These are phyloP conservation scores for Ophiosphaerella narmari DNA, from an alignment of 2,329 filamentous ascomycete genomes.

Conservation along the genomic window DNA sequence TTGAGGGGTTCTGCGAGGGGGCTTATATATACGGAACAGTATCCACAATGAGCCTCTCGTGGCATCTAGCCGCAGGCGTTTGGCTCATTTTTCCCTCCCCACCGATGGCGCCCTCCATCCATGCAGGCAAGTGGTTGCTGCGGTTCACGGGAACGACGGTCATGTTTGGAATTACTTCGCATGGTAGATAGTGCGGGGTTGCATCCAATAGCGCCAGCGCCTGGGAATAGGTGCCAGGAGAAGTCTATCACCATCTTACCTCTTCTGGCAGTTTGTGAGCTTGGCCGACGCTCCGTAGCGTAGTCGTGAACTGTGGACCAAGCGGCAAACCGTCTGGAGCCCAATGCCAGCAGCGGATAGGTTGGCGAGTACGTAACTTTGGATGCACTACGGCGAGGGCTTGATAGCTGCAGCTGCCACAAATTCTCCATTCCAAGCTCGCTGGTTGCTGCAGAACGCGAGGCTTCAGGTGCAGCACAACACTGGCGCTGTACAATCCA, in stretches of 20 bases:
- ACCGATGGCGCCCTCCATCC: constrained; percentile 31
- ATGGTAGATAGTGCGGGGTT: constrained; percentile 42
- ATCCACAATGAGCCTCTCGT: constrained; percentile 20
- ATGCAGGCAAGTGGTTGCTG: constrained; percentile 25
- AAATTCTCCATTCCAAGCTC: constrained; percentile 17
- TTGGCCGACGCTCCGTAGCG: constrained; percentile 19
- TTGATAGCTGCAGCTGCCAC: constrained; percentile 8
- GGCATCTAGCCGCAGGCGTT: constrained; percentile 19
- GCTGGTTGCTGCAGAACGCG: constrained; percentile 2
- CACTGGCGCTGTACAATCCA: background rate
- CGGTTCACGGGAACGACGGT: constrained; percentile 33
- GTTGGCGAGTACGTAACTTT: constrained; percentile 26
- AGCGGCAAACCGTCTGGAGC: constrained; percentile 7
- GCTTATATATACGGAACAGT: constrained; percentile 35
- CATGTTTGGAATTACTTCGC: constrained; percentile 40
- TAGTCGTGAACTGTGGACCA: constrained; percentile 15
- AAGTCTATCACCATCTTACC: constrained; percentile 18
- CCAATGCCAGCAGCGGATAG: constrained; percentile 16
- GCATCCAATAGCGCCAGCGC: constrained; percentile 38
- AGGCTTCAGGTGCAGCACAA: background rate
- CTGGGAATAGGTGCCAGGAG: constrained; percentile 25
- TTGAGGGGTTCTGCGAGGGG: constrained; percentile 27
- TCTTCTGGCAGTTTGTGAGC: constrained; percentile 14
- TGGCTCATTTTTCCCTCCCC: constrained; percentile 38
- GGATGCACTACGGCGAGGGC: constrained; percentile 2